Percentiles rank a stretch among this genome's conserved stretches.
Conservation (phyloP, 305 asterid species). For the Fraxinus xanthoxyloides region DNA sequence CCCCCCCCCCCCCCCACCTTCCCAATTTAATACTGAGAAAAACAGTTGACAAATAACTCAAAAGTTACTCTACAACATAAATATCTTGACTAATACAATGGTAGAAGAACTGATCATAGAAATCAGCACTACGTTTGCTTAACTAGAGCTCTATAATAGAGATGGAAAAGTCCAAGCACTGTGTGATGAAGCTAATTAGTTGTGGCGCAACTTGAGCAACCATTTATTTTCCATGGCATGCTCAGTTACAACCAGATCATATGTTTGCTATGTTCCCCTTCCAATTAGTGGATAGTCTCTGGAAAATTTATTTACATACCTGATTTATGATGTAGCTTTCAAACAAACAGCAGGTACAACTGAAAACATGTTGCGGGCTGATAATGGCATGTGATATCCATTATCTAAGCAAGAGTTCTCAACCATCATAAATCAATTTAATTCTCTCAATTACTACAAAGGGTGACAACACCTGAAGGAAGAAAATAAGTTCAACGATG, state of each 20-base stretch:
- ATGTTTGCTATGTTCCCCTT: background rate
- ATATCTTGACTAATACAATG: background rate
- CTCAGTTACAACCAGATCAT: background rate
- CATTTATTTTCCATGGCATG: conserved; percentile 9
- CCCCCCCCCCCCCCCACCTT: background rate
- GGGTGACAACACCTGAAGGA: conserved; percentile 8
- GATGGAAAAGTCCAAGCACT: conserved; percentile 11
- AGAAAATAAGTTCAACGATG: background rate
- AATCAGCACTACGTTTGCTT: background rate
- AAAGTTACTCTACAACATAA: conserved; percentile 13
- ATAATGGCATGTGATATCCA: background rate
- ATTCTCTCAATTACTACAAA: conserved; percentile 5
- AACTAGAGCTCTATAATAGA: conserved; percentile 12
- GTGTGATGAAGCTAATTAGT: conserved; percentile 1
- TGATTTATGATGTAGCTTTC: conserved; percentile 2
- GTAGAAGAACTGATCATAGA: background rate
- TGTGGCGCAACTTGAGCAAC: conserved; percentile 14
- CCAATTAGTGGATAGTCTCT: background rate
- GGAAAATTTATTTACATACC: conserved; percentile 1
- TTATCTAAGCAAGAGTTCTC: background rate
- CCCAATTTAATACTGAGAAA: background rate
- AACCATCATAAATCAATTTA: conserved; percentile 7
- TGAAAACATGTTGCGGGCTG: conserved; percentile 13
- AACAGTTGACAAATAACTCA: background rate
- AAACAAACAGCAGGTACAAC: conserved; percentile 13